These are phyloP conservation scores for Fusarium sp. DNA, from an alignment of 2,329 filamentous ascomycete species.

Conservation along the genomic window DNA sequence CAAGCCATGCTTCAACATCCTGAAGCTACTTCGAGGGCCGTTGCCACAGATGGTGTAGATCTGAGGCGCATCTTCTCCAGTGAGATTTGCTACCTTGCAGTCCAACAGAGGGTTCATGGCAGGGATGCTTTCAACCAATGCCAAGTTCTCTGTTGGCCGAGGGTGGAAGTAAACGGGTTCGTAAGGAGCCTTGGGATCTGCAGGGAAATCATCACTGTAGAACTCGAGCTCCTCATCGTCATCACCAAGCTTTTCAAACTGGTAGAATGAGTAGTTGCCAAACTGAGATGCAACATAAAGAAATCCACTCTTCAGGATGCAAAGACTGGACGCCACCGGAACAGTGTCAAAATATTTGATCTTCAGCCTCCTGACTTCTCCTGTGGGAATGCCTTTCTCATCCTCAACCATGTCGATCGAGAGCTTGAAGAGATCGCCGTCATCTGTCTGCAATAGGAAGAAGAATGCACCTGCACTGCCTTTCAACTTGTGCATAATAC, in stretches of 20 bases:
- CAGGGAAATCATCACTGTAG: conserved; percentile 83
- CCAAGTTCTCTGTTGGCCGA: conserved; percentile 82
- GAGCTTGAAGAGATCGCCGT: conserved; percentile 98
- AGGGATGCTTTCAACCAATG: conserved; percentile 85
- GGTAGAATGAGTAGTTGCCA: conserved; percentile 94
- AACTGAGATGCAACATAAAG: conserved; percentile 93
- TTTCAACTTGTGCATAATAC: conserved; percentile 98
- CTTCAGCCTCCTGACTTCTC: conserved; percentile 84
- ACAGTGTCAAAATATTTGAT: conserved; percentile 99
- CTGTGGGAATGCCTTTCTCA: conserved; percentile 80
- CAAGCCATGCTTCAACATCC: conserved; percentile 91
- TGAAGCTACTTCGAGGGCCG: conserved; percentile 89
- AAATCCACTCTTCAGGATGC: conserved; percentile 95
- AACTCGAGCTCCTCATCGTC: conserved; percentile 93
- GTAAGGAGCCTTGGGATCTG: conserved; percentile 79
- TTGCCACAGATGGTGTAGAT: conserved; percentile 94
- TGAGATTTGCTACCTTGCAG: conserved; percentile 91
- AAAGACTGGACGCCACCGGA: conserved; percentile 86
- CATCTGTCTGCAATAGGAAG: conserved; percentile 94
- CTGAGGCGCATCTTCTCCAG: conserved; percentile 93
- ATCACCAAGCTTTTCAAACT: conserved; percentile 96
- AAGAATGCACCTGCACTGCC: conserved; percentile 89
- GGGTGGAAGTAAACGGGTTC: conserved; percentile 88
- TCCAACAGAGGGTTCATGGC: conserved; percentile 93
- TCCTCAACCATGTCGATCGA: conserved; percentile 92